Base-by-base conservation (phyloP, 108 stramenopile genomes). In the Nitzschia inconspicua region DNA sequence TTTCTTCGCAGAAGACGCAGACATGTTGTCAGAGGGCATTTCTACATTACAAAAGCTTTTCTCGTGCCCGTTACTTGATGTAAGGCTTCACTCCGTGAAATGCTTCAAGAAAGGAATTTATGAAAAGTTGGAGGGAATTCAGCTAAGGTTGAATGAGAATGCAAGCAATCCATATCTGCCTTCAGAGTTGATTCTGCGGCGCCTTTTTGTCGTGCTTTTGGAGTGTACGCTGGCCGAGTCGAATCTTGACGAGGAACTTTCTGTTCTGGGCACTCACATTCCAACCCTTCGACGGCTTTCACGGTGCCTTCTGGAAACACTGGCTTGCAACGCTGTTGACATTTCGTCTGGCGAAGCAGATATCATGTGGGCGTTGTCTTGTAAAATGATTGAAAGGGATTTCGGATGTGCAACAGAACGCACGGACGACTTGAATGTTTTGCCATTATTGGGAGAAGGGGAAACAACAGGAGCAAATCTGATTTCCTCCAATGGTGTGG, bases 51-150 rank as follows among this genome's bases (percentile, higher is more conserved):
- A 57, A 44, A n/a, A 18, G 5, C 10, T 78, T 4, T 61, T 85
- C 16, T 11, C 23, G 2, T 54, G 41, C 24, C 37, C 51, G 6
- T 10, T 35, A 2, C 36, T 71, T 28, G 79, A 80, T 61, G 66
- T 76, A 13, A 54, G 77, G 11, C 34, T 80, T 35, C 19, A 47
- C 13, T 62, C 66, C 1, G 66, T 50, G 18, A 85, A 85, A 34
- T 46, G 63, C 20, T 80, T 85, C 63, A 85, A 85, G 72, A 85
- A 80, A 52, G 26, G 50, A 16, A 69, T 85, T 11, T 73, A 75
- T 55, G 26, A 58, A 8, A 47, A 56, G 6, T 31, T 84, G 14
- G 79, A 80, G 35, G 2, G 44, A 7, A 4, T 67, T 19, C 47
- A 55, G 10, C 19, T 26, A 16, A 16, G 37, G 0, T 30, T 13